Base-by-base conservation (phyloP, 2,329 filamentous ascomycete species). In the Drechslera avenae region DNA sequence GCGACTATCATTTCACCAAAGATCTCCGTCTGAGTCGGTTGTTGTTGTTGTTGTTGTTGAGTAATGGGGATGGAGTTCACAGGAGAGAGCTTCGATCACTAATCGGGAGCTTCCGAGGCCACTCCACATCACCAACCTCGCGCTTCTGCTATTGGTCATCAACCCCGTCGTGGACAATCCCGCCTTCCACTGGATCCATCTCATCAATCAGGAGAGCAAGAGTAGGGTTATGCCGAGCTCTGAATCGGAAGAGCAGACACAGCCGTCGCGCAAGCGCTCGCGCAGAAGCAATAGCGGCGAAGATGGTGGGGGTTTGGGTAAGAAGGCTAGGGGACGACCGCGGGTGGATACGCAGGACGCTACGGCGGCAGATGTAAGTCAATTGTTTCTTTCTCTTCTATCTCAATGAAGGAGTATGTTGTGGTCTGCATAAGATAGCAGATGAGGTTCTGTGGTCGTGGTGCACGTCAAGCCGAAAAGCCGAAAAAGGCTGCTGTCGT, bases 311-410 rank as follows among this genome's bases (percentile, higher is more conserved):
- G 52, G 59, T 35, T 59, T 62, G 12, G 66, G 67, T 36, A 79
- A 77, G 65, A 84, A 87, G 62, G 78, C 84, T 14, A 80, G 90
- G 67, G 90, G 90, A 6, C 81, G 90, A 47, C 90, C 90, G 5
- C 79, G 89, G 42, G 79, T 94, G 13, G 86, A 92, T 60, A 84
- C 85, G n/a, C 85, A 85, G 54, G 89, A 93, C 73, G 85, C 90
- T 73, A 91, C 87, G 18, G 85, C 88, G 54, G 85, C 84, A 46
- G 90, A 92, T 77, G 89, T 91, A 75, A 82, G 87, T 85, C 51
- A 39, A 41, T 43, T 41, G 12, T 42, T 37, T 31, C 33, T 32
- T 32, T 40, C 39, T 32, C 17, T 39, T 31, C 10, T 48, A 9
- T 19, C 23, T 28, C 31, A 32, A 30, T 19, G 26, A 31, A 31